Base-by-base conservation (phyloP, 371 early-diverging fungal genomes). In the Mortierella sp. region DNA sequence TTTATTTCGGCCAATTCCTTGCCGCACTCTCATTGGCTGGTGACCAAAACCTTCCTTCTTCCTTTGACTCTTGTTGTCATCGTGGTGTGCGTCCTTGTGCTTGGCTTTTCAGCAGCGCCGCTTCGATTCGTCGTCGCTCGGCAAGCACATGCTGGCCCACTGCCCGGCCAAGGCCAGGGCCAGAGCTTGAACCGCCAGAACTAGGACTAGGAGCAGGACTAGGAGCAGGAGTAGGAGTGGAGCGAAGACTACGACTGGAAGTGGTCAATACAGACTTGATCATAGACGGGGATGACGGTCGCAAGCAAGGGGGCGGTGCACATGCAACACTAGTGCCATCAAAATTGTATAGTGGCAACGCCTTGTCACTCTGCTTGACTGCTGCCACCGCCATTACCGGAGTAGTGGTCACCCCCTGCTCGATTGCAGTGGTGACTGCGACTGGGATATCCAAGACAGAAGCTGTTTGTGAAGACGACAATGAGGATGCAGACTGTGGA, bases 101-200 rank as follows among this genome's bases (percentile, higher is more conserved):
- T 13, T 50, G 24, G 6, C 29, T 52, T 26, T 53, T 37, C 26
- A 31, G 8, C 48, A 53, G 37, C 69, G 31, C 9, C 13, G 69
- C 69, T 13, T 68, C 69, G 16, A 68, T 50, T 4, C 69, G 39
- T 41, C 55, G 24, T 29, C 69, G 37, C 69, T 69, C 69, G 3
- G 69, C 69, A 37, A 69, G 40, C 31, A 69, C 69, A 19, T 55
- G 69, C 41, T 69, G 69, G 19, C 69, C 69, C 14, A 69, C 69
- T n/a, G 69, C 52, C 14, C 69, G 41, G 19, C 7, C 44, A 26
- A 45, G 66, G 1, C 31, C 44, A 26, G 66, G 66, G 1, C 31
- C 31, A 4, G 22, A 19, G 8, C 19, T 16, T 9, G 39, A 11
- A 24, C 22, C 31, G 19, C 37, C 39, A n/a, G n/a, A n/a, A 39